Conservation (phyloP, 371 early-diverging fungal species). For the Rhizopus stolonifer region DNA sequence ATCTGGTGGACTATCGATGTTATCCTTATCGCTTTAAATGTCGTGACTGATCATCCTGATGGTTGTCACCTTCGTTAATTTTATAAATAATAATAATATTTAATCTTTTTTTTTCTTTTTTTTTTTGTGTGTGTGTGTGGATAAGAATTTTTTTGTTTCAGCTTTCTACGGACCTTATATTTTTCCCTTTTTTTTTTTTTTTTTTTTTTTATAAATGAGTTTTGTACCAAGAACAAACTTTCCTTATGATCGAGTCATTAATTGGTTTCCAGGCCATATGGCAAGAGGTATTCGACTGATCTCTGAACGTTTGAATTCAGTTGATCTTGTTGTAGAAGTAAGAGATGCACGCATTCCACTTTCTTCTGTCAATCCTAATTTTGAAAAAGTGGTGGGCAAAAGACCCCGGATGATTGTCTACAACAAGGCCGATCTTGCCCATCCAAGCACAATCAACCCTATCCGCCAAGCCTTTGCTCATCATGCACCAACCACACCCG, state of each 20-base stretch:
- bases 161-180: background rate
- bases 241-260: constrained; percentile 71
- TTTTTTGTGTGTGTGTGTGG: background rate
- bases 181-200: constrained; percentile 1
- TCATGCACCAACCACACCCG: constrained; percentile 53
- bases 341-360: constrained; percentile 94
- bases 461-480: constrained; percentile 52
- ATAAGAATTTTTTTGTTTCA: no score
- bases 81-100: constrained; percentile 12
- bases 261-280: constrained; percentile 98
- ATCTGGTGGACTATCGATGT: constrained; percentile 52
- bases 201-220: background rate
- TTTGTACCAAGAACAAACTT: constrained; percentile 49
- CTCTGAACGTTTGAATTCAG: constrained; percentile 64
- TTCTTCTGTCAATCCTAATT: constrained; percentile 83
- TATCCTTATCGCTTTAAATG: constrained; percentile 45
- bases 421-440: constrained; percentile 91
- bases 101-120: background rate
- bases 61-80: constrained; percentile 39
- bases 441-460: constrained; percentile 44
- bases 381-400: constrained; percentile 68
- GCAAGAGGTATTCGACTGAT: constrained; percentile 81
- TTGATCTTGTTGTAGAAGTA: constrained; percentile 90
- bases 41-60: constrained; percentile 44
- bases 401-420: constrained; percentile 82